phyloP scores from a whole-genome alignment of 352 stramenopile genomes.

The Globisporangium nunn region DNA sequence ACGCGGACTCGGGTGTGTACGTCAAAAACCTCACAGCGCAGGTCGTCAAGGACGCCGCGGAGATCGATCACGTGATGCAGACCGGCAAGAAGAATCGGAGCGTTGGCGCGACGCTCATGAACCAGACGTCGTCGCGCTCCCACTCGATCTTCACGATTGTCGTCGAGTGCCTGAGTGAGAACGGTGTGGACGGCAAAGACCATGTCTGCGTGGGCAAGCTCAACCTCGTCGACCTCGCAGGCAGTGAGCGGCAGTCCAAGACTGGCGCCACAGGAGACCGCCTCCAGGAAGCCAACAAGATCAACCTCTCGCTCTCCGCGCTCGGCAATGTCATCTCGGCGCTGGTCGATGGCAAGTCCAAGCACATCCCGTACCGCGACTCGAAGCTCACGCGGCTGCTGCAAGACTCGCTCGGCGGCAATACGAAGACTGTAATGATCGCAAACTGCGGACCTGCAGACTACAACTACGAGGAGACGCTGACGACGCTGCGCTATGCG shows the following conservation, averaged over 20 bases:
- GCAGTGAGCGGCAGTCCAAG: conserved; percentile 70
- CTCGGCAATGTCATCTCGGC: conserved; percentile 86
- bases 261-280: conserved; percentile 62
- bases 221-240: conserved; percentile 88
- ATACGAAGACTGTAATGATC: conserved; percentile 98
- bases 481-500: conserved; percentile 94
- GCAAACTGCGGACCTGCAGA: conserved; percentile 95
- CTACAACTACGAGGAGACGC: conserved; percentile 96
- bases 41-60: conserved; percentile 84
- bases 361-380: conserved; percentile 72
- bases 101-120: conserved; percentile 96
- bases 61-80: conserved; percentile 90
- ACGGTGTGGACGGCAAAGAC: conserved; percentile 65
- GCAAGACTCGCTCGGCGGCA: conserved; percentile 89
- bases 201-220: conserved; percentile 96
- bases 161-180: conserved; percentile 86
- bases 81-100: conserved; percentile 92
- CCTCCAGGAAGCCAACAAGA: conserved; percentile 77
- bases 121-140: conserved; percentile 94
- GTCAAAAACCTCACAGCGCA: conserved; percentile 86
- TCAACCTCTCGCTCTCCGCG: conserved; percentile 55
- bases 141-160: conserved; percentile 98
- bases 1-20: conserved; percentile 87
- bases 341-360: conserved; percentile 69
- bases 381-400: conserved; percentile 84